phyloP scores from a whole-genome alignment of 352 stramenopile genomes.

The Globisporangium echinulatum region DNA sequence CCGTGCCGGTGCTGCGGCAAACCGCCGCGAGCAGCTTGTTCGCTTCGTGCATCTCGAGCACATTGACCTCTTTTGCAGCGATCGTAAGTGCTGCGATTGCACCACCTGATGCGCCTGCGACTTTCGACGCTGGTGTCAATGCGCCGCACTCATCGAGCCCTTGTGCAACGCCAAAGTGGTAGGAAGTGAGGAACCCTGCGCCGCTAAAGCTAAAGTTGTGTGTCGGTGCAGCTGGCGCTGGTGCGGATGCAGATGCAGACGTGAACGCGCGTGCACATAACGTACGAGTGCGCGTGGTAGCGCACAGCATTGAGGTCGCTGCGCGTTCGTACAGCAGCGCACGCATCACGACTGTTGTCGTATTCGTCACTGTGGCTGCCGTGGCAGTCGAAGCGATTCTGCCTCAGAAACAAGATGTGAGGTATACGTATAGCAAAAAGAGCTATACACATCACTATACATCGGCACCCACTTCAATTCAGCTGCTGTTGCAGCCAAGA shows the following conservation, averaged over 20 bases:
- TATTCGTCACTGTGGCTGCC: too few relatives aligned
- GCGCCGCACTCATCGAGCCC: slow-evolving; percentile 44
- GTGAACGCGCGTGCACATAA: not conserved
- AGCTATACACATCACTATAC: too few relatives aligned
- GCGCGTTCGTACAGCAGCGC: too few relatives aligned
- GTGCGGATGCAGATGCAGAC: not conserved
- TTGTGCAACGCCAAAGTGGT: slow-evolving; percentile 68
- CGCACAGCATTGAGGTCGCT: too few relatives aligned
- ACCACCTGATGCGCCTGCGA: slow-evolving; percentile 69
- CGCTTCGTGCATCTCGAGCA: slow-evolving; percentile 53
- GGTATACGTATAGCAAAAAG: too few relatives aligned
- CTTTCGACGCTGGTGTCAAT: slow-evolving; percentile 39
- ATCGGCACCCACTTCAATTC: too few relatives aligned
- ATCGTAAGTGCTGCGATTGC: slow-evolving; percentile 59
- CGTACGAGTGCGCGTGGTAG: not conserved
- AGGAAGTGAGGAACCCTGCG: slow-evolving; percentile 72
- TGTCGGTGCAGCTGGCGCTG: not conserved
- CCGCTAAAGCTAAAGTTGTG: slow-evolving; percentile 77
- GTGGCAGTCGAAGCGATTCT: too few relatives aligned
- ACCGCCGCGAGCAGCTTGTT: slow-evolving; percentile 47
- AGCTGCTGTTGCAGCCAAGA: too few relatives aligned
- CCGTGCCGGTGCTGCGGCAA: slow-evolving; percentile 44
- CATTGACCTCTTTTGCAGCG: slow-evolving; percentile 35
- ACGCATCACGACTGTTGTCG: too few relatives aligned
- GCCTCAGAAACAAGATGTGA: too few relatives aligned